These are phyloP conservation scores for Aspergillus pseudonomiae DNA, from an alignment of 2,329 filamentous ascomycete species.

Conservation along the genomic window DNA sequence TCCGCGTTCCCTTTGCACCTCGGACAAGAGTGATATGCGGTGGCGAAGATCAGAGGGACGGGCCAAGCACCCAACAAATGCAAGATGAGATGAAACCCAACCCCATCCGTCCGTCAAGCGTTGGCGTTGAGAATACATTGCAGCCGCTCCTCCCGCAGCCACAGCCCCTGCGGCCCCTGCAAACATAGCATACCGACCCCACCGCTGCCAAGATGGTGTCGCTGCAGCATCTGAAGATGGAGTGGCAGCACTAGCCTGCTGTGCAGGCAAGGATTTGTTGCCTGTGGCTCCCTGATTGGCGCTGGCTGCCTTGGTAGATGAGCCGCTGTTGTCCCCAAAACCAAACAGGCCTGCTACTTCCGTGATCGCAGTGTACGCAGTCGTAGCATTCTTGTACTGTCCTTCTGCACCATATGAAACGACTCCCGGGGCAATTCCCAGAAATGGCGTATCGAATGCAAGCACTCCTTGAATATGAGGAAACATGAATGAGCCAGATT, in stretches of 20 bases:
- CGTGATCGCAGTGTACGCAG: conserved; percentile 69
- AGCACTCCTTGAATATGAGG: conserved; percentile 88
- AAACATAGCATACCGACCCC: conserved; percentile 83
- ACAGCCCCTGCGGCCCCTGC: conserved; percentile 81
- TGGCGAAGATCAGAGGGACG: conserved; percentile 79
- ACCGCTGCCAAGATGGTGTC: conserved; percentile 68
- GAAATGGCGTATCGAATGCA: conserved; percentile 90
- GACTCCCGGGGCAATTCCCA: conserved; percentile 55
- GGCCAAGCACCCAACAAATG: conserved; percentile 88
- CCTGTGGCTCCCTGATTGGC: conserved; percentile 14
- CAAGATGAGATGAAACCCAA: conserved; percentile 88
- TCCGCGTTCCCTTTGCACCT: conserved; percentile 64
- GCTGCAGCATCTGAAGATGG: conserved; percentile 50
- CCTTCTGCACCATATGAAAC: conserved; percentile 69
- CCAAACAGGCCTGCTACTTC: conserved; percentile 67
- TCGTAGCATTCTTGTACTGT: conserved; percentile 75
- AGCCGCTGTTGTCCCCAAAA: conserved; percentile 56
- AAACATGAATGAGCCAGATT: conserved; percentile 71
- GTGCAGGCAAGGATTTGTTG: conserved; percentile 29
- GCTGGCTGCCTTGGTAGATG: conserved; percentile 18
- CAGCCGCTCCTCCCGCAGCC: conserved; percentile 78
- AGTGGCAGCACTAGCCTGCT: conserved; percentile 35
- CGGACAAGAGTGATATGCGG: conserved; percentile 70
- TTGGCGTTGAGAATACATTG: conserved; percentile 83
- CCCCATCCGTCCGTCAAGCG: conserved; percentile 73